phyloP scores from a whole-genome alignment of 73 alveolate species.

The Paramecium sonneborni region DNA sequence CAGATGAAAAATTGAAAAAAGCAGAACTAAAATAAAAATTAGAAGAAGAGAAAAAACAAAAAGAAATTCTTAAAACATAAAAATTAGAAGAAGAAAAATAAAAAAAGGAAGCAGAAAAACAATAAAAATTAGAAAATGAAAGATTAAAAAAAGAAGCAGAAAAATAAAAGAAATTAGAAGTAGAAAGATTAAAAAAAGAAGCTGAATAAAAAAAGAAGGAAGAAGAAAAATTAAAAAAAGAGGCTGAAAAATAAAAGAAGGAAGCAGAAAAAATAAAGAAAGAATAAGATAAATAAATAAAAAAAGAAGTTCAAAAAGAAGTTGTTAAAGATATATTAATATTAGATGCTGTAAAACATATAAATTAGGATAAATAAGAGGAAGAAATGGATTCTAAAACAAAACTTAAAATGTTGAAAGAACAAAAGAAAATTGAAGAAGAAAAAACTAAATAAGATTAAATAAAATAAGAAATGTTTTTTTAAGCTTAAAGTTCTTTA shows the following conservation, averaged over 20 bases:
- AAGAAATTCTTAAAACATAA: neutral
- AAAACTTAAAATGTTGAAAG: neutral
- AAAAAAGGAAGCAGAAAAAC: constrained; percentile 15
- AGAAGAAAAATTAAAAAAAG: neutral
- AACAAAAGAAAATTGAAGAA: constrained; percentile 15
- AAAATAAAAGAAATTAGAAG: neutral
- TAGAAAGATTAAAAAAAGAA: neutral
- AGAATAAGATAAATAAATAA: neutral
- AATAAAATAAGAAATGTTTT: neutral
- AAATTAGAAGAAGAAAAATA: constrained; percentile 1
- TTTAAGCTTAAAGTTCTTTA: neutral
- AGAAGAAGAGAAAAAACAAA: neutral
- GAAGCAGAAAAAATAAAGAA: neutral
- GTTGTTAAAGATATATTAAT: neutral
- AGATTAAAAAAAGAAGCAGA: neutral
- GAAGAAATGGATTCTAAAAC: neutral
- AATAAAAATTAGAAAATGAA: neutral
- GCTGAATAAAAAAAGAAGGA: neutral
- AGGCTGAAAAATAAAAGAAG: constrained; percentile 14
- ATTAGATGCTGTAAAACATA: neutral
- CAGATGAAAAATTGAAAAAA: neutral
- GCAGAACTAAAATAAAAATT: neutral
- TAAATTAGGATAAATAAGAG: neutral
- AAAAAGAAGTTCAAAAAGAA: neutral
- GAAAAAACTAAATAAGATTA: neutral